These are phyloP conservation scores for Phaeosphaeriaceae sp. DNA, from an alignment of 2,329 filamentous ascomycete species.

Conservation along the genomic window DNA sequence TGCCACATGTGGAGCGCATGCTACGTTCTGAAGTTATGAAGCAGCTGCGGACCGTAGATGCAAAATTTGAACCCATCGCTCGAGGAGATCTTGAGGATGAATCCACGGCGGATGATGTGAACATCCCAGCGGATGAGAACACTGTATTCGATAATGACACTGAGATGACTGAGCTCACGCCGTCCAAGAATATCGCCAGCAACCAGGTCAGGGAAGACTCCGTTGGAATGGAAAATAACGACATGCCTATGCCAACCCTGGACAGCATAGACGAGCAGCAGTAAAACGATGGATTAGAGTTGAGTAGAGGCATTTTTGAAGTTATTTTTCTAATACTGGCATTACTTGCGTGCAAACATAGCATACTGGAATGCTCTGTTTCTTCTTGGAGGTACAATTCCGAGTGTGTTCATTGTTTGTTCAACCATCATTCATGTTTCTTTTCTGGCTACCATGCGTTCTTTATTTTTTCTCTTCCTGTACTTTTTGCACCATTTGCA, in stretches of 20 bases:
- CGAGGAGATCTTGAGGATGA: slow-evolving; percentile 20
- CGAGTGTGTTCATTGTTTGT: no score
- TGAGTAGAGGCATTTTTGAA: no score
- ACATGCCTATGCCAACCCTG: slow-evolving; percentile 1
- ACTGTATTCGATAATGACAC: slow-evolving; percentile 8
- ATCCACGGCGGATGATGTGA: background rate
- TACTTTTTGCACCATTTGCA: no score
- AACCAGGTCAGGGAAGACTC: background rate
- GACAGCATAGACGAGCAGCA: slow-evolving; percentile 8
- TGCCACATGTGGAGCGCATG: slow-evolving; percentile 18
- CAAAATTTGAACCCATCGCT: slow-evolving; percentile 29
- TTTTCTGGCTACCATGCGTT: no score
- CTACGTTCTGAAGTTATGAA: slow-evolving; percentile 24
- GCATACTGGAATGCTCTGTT: no score
- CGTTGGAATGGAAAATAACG: background rate
- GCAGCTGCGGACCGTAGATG: slow-evolving; percentile 23
- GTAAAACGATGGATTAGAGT: background rate
- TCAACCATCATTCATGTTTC: no score
- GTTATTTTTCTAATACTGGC: no score
- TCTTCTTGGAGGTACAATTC: no score
- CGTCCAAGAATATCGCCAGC: background rate
- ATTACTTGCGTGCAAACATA: no score
- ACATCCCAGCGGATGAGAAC: background rate
- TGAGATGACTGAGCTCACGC: slow-evolving; percentile 8
- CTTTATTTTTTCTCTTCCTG: no score